Evolutionary conservation across 2,329 filamentous ascomycete genomes (phyloP).

Genomic region (Endoconidiophora polonica): DNA sequence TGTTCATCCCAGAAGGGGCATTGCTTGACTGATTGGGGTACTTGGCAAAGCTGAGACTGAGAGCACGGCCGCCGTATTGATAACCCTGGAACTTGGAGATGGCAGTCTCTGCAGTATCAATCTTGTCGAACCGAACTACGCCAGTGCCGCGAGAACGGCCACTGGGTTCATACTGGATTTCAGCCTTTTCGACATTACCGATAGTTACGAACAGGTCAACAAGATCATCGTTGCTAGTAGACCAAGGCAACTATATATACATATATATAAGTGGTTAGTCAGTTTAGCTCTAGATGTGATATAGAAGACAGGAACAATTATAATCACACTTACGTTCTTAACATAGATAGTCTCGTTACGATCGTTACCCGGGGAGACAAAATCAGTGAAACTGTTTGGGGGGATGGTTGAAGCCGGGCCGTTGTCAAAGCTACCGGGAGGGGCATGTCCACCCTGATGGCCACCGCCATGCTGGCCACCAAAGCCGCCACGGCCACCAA

Average conservation of each 20-base stretch:
- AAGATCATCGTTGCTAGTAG: slow-evolving; percentile 93
- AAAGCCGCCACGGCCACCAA: slow-evolving; percentile 31
- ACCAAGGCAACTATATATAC: slow-evolving; percentile 69
- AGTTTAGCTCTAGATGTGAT: neutral
- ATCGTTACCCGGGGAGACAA: slow-evolving; percentile 72
- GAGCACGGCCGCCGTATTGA: slow-evolving; percentile 86
- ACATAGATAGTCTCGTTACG: slow-evolving; percentile 78
- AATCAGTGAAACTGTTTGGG: slow-evolving; percentile 89
- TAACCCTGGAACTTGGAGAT: slow-evolving; percentile 97
- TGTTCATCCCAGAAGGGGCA: slow-evolving; percentile 27
- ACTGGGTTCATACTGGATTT: slow-evolving; percentile 96
- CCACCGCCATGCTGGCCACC: slow-evolving; percentile 20
- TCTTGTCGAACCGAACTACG: slow-evolving; percentile 81
- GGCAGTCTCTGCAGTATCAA: slow-evolving; percentile 75
- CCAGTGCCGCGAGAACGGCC: slow-evolving; percentile 88
- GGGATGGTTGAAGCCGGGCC: slow-evolving; percentile 31
- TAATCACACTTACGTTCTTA: slow-evolving; percentile 60
- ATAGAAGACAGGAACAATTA: neutral
- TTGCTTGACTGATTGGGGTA: slow-evolving; percentile 47
- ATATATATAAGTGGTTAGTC: no score
- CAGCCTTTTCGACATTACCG: slow-evolving; percentile 93
- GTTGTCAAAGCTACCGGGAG: slow-evolving; percentile 32
- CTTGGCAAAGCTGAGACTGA: slow-evolving; percentile 86
- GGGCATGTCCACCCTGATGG: slow-evolving; percentile 12
- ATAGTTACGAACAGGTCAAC: slow-evolving; percentile 96